Evolutionary conservation across 2,329 filamentous ascomycete genomes (phyloP), one percentile per base, ranked within the genome.

Genomic region (Juglanconis sp.): DNA sequence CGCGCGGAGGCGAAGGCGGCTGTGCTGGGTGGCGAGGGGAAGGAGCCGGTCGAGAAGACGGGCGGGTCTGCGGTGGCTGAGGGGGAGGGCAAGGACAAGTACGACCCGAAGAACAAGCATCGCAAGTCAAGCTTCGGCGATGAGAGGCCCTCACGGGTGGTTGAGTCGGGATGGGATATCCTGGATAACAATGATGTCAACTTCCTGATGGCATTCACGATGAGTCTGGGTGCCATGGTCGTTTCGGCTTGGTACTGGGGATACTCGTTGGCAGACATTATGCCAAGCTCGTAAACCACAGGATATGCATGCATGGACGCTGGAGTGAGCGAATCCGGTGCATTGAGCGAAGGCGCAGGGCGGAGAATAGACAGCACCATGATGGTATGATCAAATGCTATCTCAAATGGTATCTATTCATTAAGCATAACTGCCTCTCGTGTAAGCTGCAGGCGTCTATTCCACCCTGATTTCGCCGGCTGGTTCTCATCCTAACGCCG

Each of bases 111-210:
- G 57, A 76, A 80, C 66, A 81, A 79, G 71, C 74, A 81, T 59
- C 77, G 81, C 48, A 76, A 74, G 68, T 67, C 80, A 6, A 85
- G 79, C 68, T 82, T 83, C 77, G 75, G 84, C 2, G 77, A 81
- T 60, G 76, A 80, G 59, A 80, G 79, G 67, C 83, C 88, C 62
- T 87, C 87, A 55, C 79, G 89, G 17, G 77, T 86, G 5, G 74
- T 88, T 6, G 86, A 90, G 74, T 89, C 79, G 66, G 92, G 71
- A 54, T 80, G 76, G 84, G 84, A 96, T 71, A 72, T 96, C 63
- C 78, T 99, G 60, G 92, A 96, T 74, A 99, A 99, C 74, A 99
- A 99, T 73, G 90, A 91, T 57, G 92, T 99, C 68, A 99, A 99
- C 73, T 85, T 97, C 60, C 73, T 94, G 59, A 98, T 97, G 94